Evolutionary conservation across 2,329 filamentous ascomycete genomes (phyloP).

Genomic region (Fusarium setosum): DNA sequence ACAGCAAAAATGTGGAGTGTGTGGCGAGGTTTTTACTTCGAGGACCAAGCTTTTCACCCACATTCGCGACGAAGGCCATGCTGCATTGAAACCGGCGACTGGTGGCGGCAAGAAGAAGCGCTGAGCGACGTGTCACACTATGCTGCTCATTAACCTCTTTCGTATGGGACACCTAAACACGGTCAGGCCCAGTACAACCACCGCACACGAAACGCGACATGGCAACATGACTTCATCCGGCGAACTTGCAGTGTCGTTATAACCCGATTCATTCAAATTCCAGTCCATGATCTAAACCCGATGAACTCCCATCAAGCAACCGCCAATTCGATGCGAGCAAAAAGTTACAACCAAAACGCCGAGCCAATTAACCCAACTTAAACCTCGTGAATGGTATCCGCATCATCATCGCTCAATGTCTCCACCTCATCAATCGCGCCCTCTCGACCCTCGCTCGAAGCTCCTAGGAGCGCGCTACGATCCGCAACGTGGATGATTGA

Average conservation of each 20-base stretch:
- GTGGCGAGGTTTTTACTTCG: constrained; percentile 63
- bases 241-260: background rate
- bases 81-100: constrained; percentile 54
- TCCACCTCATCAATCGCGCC: constrained; percentile 91
- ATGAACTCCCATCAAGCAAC: constrained; percentile 23
- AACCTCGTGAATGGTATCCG: constrained; percentile 53
- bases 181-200: background rate
- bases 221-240: background rate
- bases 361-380: constrained; percentile 26
- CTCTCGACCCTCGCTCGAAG: constrained; percentile 68
- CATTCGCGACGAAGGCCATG: constrained; percentile 74
- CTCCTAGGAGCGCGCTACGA: constrained; percentile 68
- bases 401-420: constrained; percentile 80
- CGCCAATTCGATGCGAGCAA: constrained; percentile 13
- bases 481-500: constrained; percentile 87
- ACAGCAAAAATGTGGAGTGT: constrained; percentile 58
- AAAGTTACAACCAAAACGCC: constrained; percentile 29
- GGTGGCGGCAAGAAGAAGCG: constrained; percentile 50
- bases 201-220: background rate
- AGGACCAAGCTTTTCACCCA: constrained; percentile 80
- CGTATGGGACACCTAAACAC: background rate
- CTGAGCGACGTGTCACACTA: constrained; percentile 21
- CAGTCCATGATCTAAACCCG: constrained; percentile 38
- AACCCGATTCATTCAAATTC: constrained; percentile 19
- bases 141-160: background rate